Evolutionary conservation across 208 protist species (phyloP).

Genomic region (Porcisia hertigi): DNA sequence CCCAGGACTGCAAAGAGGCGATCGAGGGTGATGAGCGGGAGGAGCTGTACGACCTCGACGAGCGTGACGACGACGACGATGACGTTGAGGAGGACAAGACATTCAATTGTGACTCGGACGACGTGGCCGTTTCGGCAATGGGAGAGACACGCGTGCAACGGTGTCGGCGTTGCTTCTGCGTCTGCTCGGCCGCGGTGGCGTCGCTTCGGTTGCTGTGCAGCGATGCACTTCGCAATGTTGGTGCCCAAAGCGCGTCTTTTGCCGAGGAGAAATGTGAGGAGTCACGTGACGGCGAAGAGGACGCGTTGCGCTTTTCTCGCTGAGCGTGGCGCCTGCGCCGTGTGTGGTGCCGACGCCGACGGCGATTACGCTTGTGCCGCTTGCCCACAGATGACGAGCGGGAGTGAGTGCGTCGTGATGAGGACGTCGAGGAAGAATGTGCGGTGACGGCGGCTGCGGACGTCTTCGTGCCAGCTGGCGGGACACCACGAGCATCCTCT

Average conservation of each 20-base stretch:
- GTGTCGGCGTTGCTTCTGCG: background rate
- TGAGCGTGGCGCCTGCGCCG: background rate
- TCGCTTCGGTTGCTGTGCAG: conserved; percentile 1
- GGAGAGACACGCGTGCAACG: background rate
- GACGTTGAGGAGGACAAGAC: background rate
- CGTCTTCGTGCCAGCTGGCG: background rate
- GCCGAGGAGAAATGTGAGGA: background rate
- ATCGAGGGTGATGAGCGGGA: conserved; percentile 8
- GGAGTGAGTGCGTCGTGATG: background rate
- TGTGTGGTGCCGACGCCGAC: background rate
- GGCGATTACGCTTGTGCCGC: conserved; percentile 4
- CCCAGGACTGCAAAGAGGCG: conserved; percentile 26
- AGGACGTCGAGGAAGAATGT: too few relatives aligned
- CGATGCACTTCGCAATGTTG: background rate
- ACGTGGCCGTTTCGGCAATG: background rate
- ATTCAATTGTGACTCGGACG: background rate
- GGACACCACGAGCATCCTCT: background rate
- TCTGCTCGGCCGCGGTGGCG: background rate
- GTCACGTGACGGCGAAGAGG: conserved; percentile 1
- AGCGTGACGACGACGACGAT: background rate
- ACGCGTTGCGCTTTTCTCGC: background rate
- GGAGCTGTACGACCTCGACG: conserved; percentile 1
- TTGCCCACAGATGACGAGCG: background rate
- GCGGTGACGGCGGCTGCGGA: background rate
- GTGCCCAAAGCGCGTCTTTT: background rate